Base-by-base conservation (phyloP, 805 yeast genomes). In the Candida bentonensis region DNA sequence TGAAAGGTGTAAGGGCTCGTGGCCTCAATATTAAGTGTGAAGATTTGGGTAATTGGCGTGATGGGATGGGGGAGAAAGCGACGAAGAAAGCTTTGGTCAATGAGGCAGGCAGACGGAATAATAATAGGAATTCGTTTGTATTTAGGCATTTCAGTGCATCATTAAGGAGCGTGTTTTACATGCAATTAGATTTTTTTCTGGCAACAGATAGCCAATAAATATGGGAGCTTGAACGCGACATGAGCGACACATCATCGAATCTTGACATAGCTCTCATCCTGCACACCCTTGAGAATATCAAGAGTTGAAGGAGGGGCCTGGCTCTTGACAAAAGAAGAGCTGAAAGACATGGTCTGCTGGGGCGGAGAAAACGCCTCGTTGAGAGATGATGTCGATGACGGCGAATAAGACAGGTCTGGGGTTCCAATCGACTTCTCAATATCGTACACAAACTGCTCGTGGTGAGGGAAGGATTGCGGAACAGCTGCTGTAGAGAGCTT, bases 391-490 rank as follows among this genome's bases (percentile, higher is more conserved):
- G 36, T 30, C 36, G 36, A 30, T 17, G 36, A 30, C 13, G 36
- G 36, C 36, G 36, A 30, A 17, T 30, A 30, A 9, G 36, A 30
- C 36, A 30, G n/a, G 17, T 30, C 36, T 30, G 36, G 36, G 7
- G 36, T 30, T 30, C 36, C 36, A 30, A 30, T 30, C n/a, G 36
- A 9, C 36, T 30, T 30, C n/a, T 30, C 36, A 30, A 30, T 30
- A 17, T 30, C 36, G 20, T 30, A 30, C 17, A 30, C 17, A 30
- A 30, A 30, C 36, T 30, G 36, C 36, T 30, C 36, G 17, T 17
- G 17, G 17, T 9, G 17, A 17, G 7, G 13, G 17, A 9, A 30
- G 7, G 5, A 17, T 5, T 11, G 36, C 36, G 5, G 36, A 9
- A 17, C 11, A 5, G 36, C 36, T 9, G 11, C 17, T 15, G 36